Percentiles rank a stretch among this genome's conserved stretches.
Evolutionary conservation across 148 eudicot genomes (phyloP).

Genomic region (Chenopodium suecicum): DNA sequence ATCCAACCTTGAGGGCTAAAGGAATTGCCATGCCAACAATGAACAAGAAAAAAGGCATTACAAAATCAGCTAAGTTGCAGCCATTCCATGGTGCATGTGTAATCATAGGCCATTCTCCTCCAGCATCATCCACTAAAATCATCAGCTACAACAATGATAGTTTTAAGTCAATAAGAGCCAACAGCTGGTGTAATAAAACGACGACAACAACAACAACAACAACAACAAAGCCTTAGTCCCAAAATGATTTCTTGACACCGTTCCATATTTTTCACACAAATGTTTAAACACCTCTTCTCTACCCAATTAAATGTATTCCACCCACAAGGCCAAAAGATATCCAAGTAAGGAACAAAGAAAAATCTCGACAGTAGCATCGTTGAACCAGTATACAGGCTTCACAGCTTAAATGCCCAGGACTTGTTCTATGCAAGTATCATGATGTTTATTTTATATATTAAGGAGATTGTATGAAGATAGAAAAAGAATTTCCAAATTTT

Average conservation of each 20-base stretch:
- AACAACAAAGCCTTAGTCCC: no score
- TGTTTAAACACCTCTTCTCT: not conserved
- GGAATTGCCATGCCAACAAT: constrained; percentile 92
- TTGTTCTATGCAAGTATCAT: not conserved
- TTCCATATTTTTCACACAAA: not conserved
- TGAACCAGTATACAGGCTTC: not conserved
- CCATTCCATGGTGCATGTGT: constrained; percentile 94
- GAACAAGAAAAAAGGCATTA: constrained; percentile 94
- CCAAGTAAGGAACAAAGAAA: not conserved
- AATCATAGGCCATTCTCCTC: constrained; percentile 89
- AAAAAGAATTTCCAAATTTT: not conserved
- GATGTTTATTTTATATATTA: not conserved
- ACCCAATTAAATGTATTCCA: not conserved
- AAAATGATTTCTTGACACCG: no score
- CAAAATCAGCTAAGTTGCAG: constrained; percentile 88
- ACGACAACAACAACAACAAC: not conserved
- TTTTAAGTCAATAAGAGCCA: not conserved
- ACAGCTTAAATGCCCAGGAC: not conserved
- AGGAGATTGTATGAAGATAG: not conserved
- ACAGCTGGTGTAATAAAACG: not conserved
- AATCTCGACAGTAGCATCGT: not conserved
- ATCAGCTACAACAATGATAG: constrained; percentile 54
- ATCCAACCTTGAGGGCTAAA: constrained; percentile 74
- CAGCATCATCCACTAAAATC: constrained; percentile 97
- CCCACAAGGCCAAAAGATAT: not conserved